Percentiles rank a stretch among this genome's conserved stretches.
Evolutionary conservation across 1,284 basidiomycete genomes (phyloP).

Genomic region (Macrocystidia cucumis): DNA sequence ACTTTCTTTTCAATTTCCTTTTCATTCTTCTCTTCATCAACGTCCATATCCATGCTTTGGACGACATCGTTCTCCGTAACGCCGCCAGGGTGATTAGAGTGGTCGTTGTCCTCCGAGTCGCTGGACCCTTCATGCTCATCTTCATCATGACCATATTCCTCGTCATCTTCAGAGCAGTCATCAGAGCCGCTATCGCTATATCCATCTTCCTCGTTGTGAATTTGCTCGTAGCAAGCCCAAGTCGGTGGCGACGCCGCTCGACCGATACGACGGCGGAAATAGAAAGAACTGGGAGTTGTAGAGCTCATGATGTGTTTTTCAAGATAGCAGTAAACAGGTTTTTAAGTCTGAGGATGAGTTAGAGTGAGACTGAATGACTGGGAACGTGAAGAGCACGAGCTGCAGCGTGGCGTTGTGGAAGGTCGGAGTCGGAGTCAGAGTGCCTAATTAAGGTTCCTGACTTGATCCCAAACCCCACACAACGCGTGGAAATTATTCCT

Average conservation of each 20-base stretch:
- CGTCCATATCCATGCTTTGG: conserved; percentile 52
- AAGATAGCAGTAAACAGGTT: conserved; percentile 1
- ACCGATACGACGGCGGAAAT: conserved; percentile 65
- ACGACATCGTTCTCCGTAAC: conserved; percentile 27
- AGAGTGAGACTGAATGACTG: not conserved
- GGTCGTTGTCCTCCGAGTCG: conserved; percentile 29
- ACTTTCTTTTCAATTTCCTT: conserved; percentile 27
- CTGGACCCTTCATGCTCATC: conserved; percentile 20
- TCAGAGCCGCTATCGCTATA: conserved; percentile 39
- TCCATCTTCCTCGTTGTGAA: conserved; percentile 50
- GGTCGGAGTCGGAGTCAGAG: conserved; percentile 1
- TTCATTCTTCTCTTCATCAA: conserved; percentile 46
- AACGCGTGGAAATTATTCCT: not conserved
- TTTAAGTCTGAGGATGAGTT: no score
- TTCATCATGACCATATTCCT: conserved; percentile 39
- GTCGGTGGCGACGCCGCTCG: conserved; percentile 74
- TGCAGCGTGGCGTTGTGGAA: not conserved
- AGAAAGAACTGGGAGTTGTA: conserved; percentile 37
- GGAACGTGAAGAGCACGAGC: not conserved
- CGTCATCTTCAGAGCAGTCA: conserved; percentile 67
- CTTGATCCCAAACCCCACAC: not conserved
- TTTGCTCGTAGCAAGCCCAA: conserved; percentile 84
- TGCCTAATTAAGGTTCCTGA: not conserved
- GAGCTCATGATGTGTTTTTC: conserved; percentile 25
- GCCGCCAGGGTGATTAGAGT: conserved; percentile 14